phyloP scores from a whole-genome alignment of 2,329 filamentous ascomycete genomes.

The Sporothrix schenckii region DNA sequence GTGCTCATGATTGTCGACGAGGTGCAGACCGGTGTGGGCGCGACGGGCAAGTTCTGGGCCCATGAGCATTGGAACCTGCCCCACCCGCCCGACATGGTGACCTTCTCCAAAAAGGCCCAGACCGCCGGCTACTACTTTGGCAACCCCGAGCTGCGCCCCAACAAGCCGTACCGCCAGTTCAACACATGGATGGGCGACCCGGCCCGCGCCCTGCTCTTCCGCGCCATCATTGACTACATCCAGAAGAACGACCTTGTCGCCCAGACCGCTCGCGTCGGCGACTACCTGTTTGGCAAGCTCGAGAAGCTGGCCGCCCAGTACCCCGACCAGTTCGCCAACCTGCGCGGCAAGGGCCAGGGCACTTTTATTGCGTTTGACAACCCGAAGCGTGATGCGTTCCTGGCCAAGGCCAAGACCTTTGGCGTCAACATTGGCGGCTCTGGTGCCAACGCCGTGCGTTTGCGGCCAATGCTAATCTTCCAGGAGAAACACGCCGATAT shows the following conservation, averaged over 20 bases:
- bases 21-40: slow-evolving; percentile 90
- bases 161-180: slow-evolving; percentile 94
- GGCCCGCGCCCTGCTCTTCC: slow-evolving; percentile 80
- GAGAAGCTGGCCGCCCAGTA: slow-evolving; percentile 69
- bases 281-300: slow-evolving; percentile 75
- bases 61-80: slow-evolving; percentile 90
- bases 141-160: slow-evolving; percentile 76
- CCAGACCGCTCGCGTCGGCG: slow-evolving; percentile 75
- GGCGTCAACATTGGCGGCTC: slow-evolving; percentile 88
- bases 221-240: slow-evolving; percentile 80
- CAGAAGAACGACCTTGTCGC: slow-evolving; percentile 74
- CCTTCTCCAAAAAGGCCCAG: slow-evolving; percentile 94
- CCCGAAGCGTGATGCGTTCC: slow-evolving; percentile 75
- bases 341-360: slow-evolving; percentile 83
- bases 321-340: slow-evolving; percentile 76
- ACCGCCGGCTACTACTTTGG: slow-evolving; percentile 91
- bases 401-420: slow-evolving; percentile 74
- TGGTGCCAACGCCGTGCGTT: slow-evolving; percentile 72
- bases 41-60: slow-evolving; percentile 94
- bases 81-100: slow-evolving; percentile 86
- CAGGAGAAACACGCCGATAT: slow-evolving; percentile 90
- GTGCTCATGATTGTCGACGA: slow-evolving; percentile 91
- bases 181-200: slow-evolving; percentile 98
- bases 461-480: slow-evolving; percentile 90
- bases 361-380: slow-evolving; percentile 94